A percentile compares a stretch with the other conserved stretches of the same genome.
phyloP scores from a whole-genome alignment of 2,329 filamentous ascomycete species.

The Pseudonectria foliicola region DNA sequence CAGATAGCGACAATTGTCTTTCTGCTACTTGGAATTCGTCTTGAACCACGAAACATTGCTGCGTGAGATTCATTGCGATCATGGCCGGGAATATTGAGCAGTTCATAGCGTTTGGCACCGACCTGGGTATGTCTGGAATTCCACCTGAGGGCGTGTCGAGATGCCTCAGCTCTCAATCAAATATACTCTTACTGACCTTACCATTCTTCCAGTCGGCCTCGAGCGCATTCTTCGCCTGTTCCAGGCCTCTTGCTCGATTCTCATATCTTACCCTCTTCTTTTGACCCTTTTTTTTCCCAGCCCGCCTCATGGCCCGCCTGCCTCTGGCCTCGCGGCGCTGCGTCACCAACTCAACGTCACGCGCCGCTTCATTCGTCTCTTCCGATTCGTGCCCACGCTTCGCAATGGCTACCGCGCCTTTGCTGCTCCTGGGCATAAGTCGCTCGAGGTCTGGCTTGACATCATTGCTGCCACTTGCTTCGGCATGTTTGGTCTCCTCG shows the following conservation, averaged over 20 bases:
- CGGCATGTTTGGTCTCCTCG: conserved; percentile 61
- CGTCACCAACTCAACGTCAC: conserved; percentile 38
- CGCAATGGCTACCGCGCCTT: conserved; percentile 40
- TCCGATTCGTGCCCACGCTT: conserved; percentile 60
- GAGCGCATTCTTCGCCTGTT: conserved; percentile 54
- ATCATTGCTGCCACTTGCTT: conserved; percentile 51
- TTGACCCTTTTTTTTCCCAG: conserved; percentile 26
- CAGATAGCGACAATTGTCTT: no score
- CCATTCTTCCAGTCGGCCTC: conserved; percentile 44
- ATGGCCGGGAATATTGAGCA: conserved; percentile 26
- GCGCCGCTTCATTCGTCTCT: conserved; percentile 60
- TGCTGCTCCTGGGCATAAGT: conserved; percentile 15
- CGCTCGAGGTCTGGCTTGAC: conserved; percentile 41
- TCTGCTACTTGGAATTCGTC: no score
- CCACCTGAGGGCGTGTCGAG: conserved; percentile 36
- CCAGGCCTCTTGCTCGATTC: conserved; percentile 44
- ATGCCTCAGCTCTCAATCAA: conserved; percentile 21
- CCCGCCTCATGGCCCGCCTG: conserved; percentile 13
- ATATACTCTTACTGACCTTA: conserved; percentile 7
- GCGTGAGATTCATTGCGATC: neutral
- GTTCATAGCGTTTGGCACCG: conserved; percentile 39
- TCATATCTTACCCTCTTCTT: conserved; percentile 37
- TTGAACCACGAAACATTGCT: no score
- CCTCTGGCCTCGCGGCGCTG: conserved; percentile 28
- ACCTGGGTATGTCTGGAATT: conserved; percentile 33